These are phyloP conservation scores for Leishmania mexicana DNA, from an alignment of 208 protist genomes.

Conservation along the genomic window DNA sequence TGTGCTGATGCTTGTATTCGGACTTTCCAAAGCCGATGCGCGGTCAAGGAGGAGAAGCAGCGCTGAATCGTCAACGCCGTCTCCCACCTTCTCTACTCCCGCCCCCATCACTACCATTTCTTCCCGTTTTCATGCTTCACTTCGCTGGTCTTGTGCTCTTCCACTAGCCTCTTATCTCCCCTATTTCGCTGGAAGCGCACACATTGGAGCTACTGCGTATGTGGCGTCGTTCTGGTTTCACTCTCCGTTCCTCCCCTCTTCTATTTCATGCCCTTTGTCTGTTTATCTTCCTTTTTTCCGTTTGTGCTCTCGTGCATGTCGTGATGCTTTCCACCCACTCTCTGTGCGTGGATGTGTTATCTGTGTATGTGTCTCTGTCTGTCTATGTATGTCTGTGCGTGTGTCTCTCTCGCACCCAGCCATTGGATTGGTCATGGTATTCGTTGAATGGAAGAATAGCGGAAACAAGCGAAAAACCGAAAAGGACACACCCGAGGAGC, in stretches of 20 bases:
- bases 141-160: neutral
- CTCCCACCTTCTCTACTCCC: neutral
- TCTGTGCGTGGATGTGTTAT: neutral
- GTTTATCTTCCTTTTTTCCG: neutral
- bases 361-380: conserved; percentile 1
- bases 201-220: neutral
- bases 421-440: conserved; percentile 2
- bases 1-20: neutral
- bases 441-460: conserved; percentile 1
- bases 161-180: neutral
- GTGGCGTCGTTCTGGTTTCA: neutral
- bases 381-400: neutral
- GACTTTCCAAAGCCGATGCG: neutral
- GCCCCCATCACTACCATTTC: neutral
- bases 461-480: neutral
- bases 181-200: neutral
- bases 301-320: neutral
- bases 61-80: neutral
- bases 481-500: neutral
- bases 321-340: no score
- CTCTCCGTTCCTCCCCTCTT: neutral
- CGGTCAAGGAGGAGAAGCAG: neutral
- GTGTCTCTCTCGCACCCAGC: neutral
- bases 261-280: conserved; percentile 2
- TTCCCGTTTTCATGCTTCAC: neutral